Evolutionary conservation across 345 rosid species (phyloP).

Genomic region (Lumnitzera racemosa): DNA sequence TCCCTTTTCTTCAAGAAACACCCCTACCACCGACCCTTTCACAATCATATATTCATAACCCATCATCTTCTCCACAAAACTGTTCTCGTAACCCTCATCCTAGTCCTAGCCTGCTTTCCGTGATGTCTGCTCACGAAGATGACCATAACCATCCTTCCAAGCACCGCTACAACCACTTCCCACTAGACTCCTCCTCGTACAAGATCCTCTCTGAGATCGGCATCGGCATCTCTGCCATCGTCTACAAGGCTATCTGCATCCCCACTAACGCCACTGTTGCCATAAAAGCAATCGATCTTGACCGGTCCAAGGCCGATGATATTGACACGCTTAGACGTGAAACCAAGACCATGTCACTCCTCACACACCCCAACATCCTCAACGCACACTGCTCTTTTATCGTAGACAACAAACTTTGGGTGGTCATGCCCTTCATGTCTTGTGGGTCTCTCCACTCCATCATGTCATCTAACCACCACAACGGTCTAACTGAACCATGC

Average conservation of each 20-base stretch:
- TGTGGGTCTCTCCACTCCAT: slow-evolving; percentile 80
- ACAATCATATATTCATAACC: not conserved
- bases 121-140: no score
- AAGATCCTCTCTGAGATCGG: slow-evolving; percentile 65
- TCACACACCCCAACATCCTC: slow-evolving; percentile 76
- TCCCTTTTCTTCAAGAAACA: not conserved
- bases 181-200: slow-evolving; percentile 57
- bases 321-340: slow-evolving; percentile 62
- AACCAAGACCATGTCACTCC: slow-evolving; percentile 72
- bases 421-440: slow-evolving; percentile 94
- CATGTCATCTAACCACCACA: slow-evolving; percentile 54
- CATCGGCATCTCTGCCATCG: slow-evolving; percentile 60
- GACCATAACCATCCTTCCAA: slow-evolving; percentile 13
- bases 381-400: slow-evolving; percentile 77
- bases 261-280: slow-evolving; percentile 57
- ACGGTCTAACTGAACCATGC: slow-evolving; percentile 67
- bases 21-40: not conserved
- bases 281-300: slow-evolving; percentile 80
- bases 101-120: not conserved
- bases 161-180: slow-evolving; percentile 31
- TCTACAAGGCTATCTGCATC: slow-evolving; percentile 69
- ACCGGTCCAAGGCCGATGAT: slow-evolving; percentile 43
- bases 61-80: not conserved
- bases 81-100: not conserved
- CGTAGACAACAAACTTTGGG: slow-evolving; percentile 74